Percentiles rank a stretch among this genome's conserved stretches.
Conservation (phyloP, 331 rosid species). For the Spiraea crenata region DNA sequence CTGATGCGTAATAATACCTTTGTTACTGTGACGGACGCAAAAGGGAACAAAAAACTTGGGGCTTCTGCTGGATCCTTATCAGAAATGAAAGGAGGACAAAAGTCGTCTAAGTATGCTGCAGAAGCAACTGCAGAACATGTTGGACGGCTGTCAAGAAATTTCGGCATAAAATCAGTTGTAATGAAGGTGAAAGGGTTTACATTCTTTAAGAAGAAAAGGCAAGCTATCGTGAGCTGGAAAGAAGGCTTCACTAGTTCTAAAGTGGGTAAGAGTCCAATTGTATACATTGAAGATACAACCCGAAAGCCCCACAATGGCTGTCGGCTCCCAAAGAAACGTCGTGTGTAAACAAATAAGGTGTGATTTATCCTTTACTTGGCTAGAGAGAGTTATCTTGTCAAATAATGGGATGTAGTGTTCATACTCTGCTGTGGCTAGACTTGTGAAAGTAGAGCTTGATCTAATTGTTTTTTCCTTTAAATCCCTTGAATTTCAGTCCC, state of each 20-base stretch:
- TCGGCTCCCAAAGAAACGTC: slow-evolving; percentile 67
- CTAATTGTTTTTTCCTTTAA: neutral
- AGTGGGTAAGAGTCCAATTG: slow-evolving; percentile 49
- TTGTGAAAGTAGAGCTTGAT: neutral
- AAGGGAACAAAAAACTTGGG: slow-evolving; percentile 68
- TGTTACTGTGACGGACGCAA: slow-evolving; percentile 67
- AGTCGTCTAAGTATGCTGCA: slow-evolving; percentile 61
- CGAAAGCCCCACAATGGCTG: slow-evolving; percentile 76
- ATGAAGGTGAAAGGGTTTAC: slow-evolving; percentile 78
- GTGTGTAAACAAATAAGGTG: slow-evolving; percentile 29
- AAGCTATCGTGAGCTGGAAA: slow-evolving; percentile 72
- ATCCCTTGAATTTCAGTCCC: neutral
- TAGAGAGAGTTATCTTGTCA: neutral
- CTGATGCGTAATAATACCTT: slow-evolving; percentile 72
- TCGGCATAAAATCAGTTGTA: slow-evolving; percentile 73
- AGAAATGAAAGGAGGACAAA: slow-evolving; percentile 69
- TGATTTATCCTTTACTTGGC: neutral
- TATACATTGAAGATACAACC: slow-evolving; percentile 70
- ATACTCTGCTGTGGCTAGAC: neutral
- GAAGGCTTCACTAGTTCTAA: slow-evolving; percentile 64
- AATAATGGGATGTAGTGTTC: neutral
- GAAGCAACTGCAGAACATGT: slow-evolving; percentile 78
- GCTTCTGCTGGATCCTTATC: slow-evolving; percentile 70
- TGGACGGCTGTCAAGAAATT: slow-evolving; percentile 58
- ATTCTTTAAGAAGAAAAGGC: slow-evolving; percentile 67